Evolutionary conservation across 495 filamentous ascomycete species (phyloP).

Genomic region (Gamarada debralockiae): DNA sequence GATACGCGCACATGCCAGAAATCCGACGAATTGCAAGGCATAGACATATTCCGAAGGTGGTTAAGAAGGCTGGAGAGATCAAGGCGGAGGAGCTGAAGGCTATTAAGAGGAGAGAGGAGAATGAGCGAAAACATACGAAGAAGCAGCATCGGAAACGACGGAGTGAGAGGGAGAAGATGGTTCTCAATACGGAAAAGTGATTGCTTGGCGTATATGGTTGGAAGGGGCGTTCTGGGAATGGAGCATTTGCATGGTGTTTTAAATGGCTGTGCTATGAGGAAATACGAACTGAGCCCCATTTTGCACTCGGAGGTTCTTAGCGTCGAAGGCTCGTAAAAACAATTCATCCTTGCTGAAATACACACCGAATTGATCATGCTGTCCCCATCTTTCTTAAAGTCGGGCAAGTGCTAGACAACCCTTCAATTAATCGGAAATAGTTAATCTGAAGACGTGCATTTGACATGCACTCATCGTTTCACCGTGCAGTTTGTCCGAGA

Average conservation of each 20-base stretch:
- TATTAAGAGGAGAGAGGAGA: slow-evolving; percentile 89
- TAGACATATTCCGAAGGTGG: slow-evolving; percentile 83
- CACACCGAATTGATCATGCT: too few species aligned
- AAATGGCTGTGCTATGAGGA: too few species aligned
- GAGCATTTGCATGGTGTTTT: slow-evolving; percentile 13
- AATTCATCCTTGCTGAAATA: too few species aligned
- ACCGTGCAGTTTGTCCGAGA: too few species aligned
- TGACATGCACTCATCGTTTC: too few species aligned
- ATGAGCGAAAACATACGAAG: slow-evolving; percentile 84
- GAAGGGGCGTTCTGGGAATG: slow-evolving; percentile 12
- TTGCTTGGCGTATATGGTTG: not conserved
- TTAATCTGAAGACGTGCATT: too few species aligned
- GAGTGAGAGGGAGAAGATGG: slow-evolving; percentile 89
- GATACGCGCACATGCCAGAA: slow-evolving; percentile 95
- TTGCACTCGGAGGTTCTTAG: too few species aligned
- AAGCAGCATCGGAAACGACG: slow-evolving; percentile 69
- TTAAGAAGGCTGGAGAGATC: slow-evolving; percentile 98
- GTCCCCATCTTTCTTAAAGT: too few species aligned
- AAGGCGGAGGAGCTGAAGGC: slow-evolving; percentile 84
- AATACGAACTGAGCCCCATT: too few species aligned
- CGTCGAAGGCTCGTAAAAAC: too few species aligned
- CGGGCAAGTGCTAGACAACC: too few species aligned
- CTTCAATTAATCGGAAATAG: too few species aligned
- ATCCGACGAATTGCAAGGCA: slow-evolving; percentile 86
- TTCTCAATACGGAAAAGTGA: slow-evolving; percentile 50